Percentiles rank a stretch among this genome's conserved stretches.
Evolutionary conservation across 352 stramenopile genomes (phyloP).

Genomic region (Thraustotheca clavata): DNA sequence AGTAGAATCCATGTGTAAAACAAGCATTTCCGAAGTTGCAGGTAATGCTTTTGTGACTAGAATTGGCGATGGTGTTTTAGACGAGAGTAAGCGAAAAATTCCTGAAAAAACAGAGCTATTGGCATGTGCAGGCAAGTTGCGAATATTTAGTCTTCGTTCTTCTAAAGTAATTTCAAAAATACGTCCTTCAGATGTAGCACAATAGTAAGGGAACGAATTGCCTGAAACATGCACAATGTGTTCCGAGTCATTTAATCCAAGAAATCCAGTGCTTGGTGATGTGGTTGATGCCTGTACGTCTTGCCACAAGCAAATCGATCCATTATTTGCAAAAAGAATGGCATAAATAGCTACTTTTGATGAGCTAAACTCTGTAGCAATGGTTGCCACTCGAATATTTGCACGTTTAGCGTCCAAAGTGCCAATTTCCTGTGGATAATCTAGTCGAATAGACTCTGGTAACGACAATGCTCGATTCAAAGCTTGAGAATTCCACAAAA

Average conservation of each 20-base stretch:
- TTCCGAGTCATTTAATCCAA: constrained; percentile 1
- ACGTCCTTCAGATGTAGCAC: neutral
- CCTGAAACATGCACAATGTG: neutral
- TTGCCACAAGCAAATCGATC: constrained; percentile 3
- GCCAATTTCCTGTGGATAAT: constrained; percentile 5
- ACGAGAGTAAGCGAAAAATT: constrained; percentile 14
- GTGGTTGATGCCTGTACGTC: constrained; percentile 3
- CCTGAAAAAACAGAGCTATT: neutral
- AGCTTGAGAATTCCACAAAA: constrained; percentile 18
- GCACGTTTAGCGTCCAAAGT: neutral
- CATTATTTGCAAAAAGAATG: neutral
- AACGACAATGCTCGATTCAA: constrained; percentile 9
- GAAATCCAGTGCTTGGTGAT: neutral
- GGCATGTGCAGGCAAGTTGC: neutral
- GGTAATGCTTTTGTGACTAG: constrained; percentile 4
- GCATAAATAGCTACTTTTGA: constrained; percentile 11
- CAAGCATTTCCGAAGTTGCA: constrained; percentile 7
- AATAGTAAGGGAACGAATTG: neutral
- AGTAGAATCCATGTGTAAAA: constrained; percentile 20
- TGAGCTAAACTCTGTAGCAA: constrained; percentile 7
- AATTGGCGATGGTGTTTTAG: constrained; percentile 15
- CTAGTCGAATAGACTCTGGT: constrained; percentile 2
- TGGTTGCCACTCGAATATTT: neutral
- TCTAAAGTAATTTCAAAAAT: constrained; percentile 16
- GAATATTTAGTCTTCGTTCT: constrained; percentile 1